Conservation (phyloP, 1,139 yeast species). For the Debaryomyces sp. region DNA sequence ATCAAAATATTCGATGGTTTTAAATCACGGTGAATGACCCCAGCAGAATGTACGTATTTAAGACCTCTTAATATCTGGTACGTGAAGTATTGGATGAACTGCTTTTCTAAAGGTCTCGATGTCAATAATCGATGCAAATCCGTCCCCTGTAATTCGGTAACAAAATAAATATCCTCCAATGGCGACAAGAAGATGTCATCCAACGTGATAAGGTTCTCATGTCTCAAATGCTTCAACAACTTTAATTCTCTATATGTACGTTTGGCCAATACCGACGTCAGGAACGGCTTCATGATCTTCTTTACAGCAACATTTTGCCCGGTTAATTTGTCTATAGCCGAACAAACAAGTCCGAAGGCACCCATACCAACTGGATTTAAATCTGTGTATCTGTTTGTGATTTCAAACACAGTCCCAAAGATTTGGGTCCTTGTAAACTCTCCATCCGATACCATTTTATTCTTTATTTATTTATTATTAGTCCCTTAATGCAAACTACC, state of each 20-base stretch:
- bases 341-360: slow-evolving; percentile 96
- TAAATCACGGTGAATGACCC: slow-evolving; percentile 90
- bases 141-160: slow-evolving; percentile 95
- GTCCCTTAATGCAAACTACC: background rate
- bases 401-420: slow-evolving; percentile 91
- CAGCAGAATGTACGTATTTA: slow-evolving; percentile 88
- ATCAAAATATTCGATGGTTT: slow-evolving; percentile 93
- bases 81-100: slow-evolving; percentile 92
- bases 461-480: background rate
- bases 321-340: slow-evolving; percentile 90
- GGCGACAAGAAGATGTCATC: slow-evolving; percentile 96
- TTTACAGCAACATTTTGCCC: slow-evolving; percentile 95
- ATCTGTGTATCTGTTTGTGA: slow-evolving; percentile 87
- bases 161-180: slow-evolving; percentile 94
- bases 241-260: slow-evolving; percentile 95
- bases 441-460: slow-evolving; percentile 42
- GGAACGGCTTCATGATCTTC: slow-evolving; percentile 96
- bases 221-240: slow-evolving; percentile 87
- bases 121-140: slow-evolving; percentile 90
- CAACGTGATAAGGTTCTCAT: slow-evolving; percentile 89
- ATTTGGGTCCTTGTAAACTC: slow-evolving; percentile 58
- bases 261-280: slow-evolving; percentile 92
- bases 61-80: slow-evolving; percentile 93
- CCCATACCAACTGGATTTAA: slow-evolving; percentile 99
- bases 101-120: slow-evolving; percentile 92